phyloP scores from a whole-genome alignment of 1,139 yeast species.

The Wickerhamomyces sp. region DNA sequence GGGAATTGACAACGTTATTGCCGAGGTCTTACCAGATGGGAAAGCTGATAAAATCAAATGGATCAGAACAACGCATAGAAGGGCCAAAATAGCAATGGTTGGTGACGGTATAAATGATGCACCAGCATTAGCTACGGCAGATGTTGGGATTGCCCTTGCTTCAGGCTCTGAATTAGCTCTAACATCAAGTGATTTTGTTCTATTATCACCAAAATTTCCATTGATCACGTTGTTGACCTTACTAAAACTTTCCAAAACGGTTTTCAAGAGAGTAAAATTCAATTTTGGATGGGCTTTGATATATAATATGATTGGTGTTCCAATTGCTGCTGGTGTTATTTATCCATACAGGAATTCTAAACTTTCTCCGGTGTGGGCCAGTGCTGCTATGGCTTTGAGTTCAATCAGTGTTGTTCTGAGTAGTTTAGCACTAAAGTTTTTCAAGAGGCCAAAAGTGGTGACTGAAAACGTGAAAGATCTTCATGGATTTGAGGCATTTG shows the following conservation, averaged over 20 bases:
- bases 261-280: constrained; percentile 49
- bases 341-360: constrained; percentile 50
- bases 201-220: constrained; percentile 43
- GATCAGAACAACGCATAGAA: constrained; percentile 39
- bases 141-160: constrained; percentile 55
- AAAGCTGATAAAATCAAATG: constrained; percentile 56
- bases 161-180: constrained; percentile 58
- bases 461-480: constrained; percentile 5
- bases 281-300: constrained; percentile 53
- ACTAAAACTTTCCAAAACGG: constrained; percentile 40
- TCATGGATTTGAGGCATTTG: constrained; percentile 9
- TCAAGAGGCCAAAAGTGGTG: constrained; percentile 32
- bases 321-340: constrained; percentile 61
- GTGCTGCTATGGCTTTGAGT: constrained; percentile 64
- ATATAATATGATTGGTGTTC: constrained; percentile 50
- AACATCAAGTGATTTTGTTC: constrained; percentile 53
- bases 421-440: constrained; percentile 46
- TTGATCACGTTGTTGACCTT: constrained; percentile 44
- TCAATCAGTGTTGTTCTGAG: constrained; percentile 54
- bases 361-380: constrained; percentile 59
- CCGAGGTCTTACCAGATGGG: constrained; percentile 71
- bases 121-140: constrained; percentile 55
- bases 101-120: constrained; percentile 67
- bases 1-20: constrained; percentile 60
- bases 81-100: constrained; percentile 42